Evolutionary conservation across 768 basidiomycete species (phyloP).

Genomic region (Naematelia aurantialba): DNA sequence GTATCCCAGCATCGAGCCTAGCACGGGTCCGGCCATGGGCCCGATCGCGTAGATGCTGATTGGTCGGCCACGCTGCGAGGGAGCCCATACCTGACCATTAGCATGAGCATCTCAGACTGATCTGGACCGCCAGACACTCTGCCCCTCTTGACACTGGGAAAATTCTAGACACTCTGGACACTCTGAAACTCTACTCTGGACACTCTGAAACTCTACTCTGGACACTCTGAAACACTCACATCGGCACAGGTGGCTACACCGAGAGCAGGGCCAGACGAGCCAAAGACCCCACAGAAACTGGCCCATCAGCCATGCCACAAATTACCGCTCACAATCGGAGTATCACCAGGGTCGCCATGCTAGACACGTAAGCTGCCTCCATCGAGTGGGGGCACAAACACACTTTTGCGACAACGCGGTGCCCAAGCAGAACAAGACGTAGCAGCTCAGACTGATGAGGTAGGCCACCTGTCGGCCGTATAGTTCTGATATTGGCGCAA

Average conservation of each 20-base stretch:
- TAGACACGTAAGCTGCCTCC: slow-evolving; percentile 1
- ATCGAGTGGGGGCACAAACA: slow-evolving; percentile 2
- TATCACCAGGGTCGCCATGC: slow-evolving; percentile 34
- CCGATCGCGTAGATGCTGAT: slow-evolving; percentile 42
- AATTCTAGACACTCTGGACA: too few species aligned
- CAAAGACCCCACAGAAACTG: slow-evolving; percentile 38
- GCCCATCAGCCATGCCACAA: neutral
- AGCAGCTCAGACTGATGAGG: slow-evolving; percentile 20
- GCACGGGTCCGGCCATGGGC: slow-evolving; percentile 41
- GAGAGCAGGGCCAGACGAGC: slow-evolving; percentile 38
- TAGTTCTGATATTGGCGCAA: slow-evolving; percentile 43
- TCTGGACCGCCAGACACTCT: too few species aligned
- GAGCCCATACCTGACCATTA: slow-evolving; percentile 35
- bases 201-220: neutral
- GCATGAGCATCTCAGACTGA: neutral
- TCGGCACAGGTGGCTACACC: slow-evolving; percentile 45
- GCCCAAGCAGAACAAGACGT: slow-evolving; percentile 36
- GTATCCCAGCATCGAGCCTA: slow-evolving; percentile 41
- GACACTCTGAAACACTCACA: slow-evolving; percentile 14
- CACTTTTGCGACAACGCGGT: slow-evolving; percentile 35
- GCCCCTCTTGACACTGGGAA: too few species aligned
- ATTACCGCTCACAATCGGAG: slow-evolving; percentile 31
- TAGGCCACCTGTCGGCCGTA: slow-evolving; percentile 43
- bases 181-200: too few species aligned
- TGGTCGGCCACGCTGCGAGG: slow-evolving; percentile 34